phyloP scores from a whole-genome alignment of 208 protist genomes.

The Wallacemonas collosoma region DNA sequence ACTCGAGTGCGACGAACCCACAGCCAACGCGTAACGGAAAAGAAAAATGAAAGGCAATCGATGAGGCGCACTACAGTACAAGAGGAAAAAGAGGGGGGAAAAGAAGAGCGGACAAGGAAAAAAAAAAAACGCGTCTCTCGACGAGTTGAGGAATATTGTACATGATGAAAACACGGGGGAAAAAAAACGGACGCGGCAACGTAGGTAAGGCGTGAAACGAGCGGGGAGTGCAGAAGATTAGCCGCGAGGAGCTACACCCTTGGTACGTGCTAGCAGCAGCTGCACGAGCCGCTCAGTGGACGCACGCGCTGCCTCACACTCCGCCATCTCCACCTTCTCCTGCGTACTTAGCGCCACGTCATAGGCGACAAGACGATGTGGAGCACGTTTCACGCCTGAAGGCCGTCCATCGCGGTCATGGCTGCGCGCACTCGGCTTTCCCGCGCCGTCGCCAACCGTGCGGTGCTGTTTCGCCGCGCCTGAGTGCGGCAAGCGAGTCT shows the following conservation, averaged over 20 bases:
- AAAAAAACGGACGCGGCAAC: too few relatives aligned
- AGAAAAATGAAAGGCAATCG: constrained; percentile 17
- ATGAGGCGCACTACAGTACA: neutral
- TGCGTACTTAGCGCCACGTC: constrained; percentile 12
- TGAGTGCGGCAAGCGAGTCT: neutral
- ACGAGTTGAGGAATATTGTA: neutral
- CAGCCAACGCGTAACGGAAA: neutral
- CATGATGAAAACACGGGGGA: too few relatives aligned
- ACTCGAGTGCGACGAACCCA: too few relatives aligned
- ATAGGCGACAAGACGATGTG: neutral
- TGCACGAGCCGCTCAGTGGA: constrained; percentile 26
- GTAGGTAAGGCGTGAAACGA: neutral
- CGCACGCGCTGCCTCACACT: constrained; percentile 5
- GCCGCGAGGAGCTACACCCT: neutral
- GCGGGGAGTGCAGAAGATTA: neutral
- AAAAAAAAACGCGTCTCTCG: neutral
- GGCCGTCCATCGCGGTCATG: neutral
- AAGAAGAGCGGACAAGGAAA: neutral
- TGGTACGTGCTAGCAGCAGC: constrained; percentile 23
- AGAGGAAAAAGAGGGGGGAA: neutral
- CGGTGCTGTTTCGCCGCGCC: too few relatives aligned
- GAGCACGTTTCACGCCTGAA: neutral
- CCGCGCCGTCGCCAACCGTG: too few relatives aligned
- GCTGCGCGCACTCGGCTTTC: neutral
- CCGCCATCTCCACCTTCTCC: constrained; percentile 23